phyloP scores from a whole-genome alignment of 768 basidiomycete species.

The button mushroom (Agaricus bisporus) region DNA sequence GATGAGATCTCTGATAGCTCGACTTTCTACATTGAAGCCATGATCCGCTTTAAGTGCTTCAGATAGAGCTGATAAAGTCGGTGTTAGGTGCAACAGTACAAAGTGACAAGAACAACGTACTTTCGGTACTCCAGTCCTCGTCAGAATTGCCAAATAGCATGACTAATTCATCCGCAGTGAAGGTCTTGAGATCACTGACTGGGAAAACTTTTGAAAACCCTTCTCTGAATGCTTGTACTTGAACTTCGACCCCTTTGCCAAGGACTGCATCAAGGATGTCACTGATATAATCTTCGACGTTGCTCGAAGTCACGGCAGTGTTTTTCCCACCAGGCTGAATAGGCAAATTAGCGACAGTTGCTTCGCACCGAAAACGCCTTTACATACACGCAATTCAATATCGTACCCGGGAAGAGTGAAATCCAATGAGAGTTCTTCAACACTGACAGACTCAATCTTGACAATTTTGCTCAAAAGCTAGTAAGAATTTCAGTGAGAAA shows the following conservation, averaged over 20 bases:
- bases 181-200: conserved; percentile 82
- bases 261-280: conserved; percentile 86
- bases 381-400: conserved; percentile 76
- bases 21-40: conserved; percentile 94
- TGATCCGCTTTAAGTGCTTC: conserved; percentile 96
- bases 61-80: conserved; percentile 54
- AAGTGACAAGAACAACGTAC: conserved; percentile 39
- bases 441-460: conserved; percentile 52
- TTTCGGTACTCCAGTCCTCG: conserved; percentile 95
- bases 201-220: conserved; percentile 98
- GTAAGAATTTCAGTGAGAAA: conserved; percentile 2
- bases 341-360: background rate
- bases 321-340: conserved; percentile 71
- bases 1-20: conserved; percentile 81
- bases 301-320: conserved; percentile 76
- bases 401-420: conserved; percentile 97
- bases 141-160: conserved; percentile 95
- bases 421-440: conserved; percentile 90
- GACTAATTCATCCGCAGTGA: conserved; percentile 91
- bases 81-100: conserved; percentile 1
- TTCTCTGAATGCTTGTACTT: conserved; percentile 88
- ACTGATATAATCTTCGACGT: conserved; percentile 85
- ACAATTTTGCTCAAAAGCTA: conserved; percentile 53
- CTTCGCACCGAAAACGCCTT: background rate
- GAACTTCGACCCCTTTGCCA: conserved; percentile 68